These are phyloP conservation scores for Lachancea thermotolerans DNA, from an alignment of 805 yeast genomes.

Conservation along the genomic window DNA sequence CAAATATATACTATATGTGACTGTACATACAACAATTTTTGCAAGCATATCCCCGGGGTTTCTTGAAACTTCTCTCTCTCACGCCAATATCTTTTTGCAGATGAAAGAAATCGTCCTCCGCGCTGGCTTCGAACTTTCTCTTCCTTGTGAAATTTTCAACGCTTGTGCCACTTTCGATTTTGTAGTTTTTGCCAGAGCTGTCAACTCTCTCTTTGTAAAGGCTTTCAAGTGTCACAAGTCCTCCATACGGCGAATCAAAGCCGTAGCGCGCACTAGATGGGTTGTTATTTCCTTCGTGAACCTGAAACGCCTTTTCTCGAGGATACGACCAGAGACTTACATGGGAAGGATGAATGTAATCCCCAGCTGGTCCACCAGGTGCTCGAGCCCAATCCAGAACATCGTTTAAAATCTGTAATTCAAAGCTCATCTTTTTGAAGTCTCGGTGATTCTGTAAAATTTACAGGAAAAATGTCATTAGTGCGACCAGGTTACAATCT, in stretches of 20 bases:
- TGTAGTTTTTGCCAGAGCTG: background rate
- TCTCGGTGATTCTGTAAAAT: background rate
- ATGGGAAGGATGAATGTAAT: background rate
- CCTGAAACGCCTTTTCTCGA: background rate
- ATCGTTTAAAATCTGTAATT: background rate
- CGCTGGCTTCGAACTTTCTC: background rate
- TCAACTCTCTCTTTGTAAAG: background rate
- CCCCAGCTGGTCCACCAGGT: background rate
- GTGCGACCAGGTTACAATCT: too few relatives aligned
- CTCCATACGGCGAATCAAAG: background rate
- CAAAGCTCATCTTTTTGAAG: background rate
- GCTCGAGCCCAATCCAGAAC: background rate
- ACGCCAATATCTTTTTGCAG: too few relatives aligned
- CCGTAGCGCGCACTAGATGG: background rate
- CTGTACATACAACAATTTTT: slow-evolving; percentile 4
- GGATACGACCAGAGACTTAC: slow-evolving; percentile 2
- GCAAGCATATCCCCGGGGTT: background rate
- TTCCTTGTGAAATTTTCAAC: background rate
- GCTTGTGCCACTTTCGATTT: background rate
- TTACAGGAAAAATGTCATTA: too few relatives aligned
- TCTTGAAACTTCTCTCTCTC: too few relatives aligned
- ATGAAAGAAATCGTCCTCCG: too few relatives aligned
- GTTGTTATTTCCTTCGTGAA: background rate
- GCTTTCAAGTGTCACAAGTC: background rate
- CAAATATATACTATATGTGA: background rate